These are phyloP conservation scores for Aspergillus sp. DNA, from an alignment of 2,329 filamentous ascomycete species.

Conservation along the genomic window DNA sequence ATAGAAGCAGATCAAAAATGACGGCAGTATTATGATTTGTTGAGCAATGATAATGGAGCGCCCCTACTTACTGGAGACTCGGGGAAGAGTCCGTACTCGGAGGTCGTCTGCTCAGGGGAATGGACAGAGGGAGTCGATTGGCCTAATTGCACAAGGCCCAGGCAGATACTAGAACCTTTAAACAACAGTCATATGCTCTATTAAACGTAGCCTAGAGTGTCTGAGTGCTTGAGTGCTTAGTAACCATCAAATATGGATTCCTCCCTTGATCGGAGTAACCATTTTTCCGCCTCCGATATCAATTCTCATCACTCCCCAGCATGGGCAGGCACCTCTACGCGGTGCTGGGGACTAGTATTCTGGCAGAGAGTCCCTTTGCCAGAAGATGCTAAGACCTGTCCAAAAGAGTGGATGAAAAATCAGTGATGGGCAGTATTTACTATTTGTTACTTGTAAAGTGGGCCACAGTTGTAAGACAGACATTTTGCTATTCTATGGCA, in stretches of 20 bases:
- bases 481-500: background rate
- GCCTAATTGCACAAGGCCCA: slow-evolving; percentile 5
- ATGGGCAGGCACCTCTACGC: slow-evolving; percentile 1
- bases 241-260: slow-evolving; percentile 1
- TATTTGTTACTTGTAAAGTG: too few species aligned
- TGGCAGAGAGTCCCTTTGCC: background rate
- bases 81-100: slow-evolving; percentile 3
- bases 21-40: slow-evolving; percentile 5
- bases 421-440: too few species aligned
- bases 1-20: slow-evolving; percentile 5
- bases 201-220: slow-evolving; percentile 3
- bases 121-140: slow-evolving; percentile 3
- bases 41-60: slow-evolving; percentile 4
- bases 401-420: background rate
- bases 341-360: slow-evolving; percentile 10
- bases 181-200: background rate
- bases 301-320: background rate
- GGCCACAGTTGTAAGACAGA: too few species aligned
- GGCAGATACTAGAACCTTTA: slow-evolving; percentile 1
- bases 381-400: background rate
- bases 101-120: slow-evolving; percentile 2
- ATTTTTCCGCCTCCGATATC: too few species aligned
- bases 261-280: too few species aligned
- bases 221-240: slow-evolving; percentile 2
- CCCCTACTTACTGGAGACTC: background rate